phyloP scores from a whole-genome alignment of 352 stramenopile species.

The Pythium insidiosum region DNA sequence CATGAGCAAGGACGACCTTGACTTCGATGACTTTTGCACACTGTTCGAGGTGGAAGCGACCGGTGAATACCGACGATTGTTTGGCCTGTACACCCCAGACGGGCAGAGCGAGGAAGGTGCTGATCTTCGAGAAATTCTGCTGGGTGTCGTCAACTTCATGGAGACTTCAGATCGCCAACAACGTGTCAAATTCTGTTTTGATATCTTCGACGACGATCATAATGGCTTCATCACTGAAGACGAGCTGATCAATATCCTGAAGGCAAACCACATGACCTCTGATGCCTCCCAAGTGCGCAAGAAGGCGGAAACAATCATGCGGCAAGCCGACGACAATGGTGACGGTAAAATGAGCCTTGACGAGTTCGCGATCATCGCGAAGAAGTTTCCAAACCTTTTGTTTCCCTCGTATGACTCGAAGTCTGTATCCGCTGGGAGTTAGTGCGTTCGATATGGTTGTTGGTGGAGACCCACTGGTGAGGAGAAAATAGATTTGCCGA shows the following conservation, averaged over 20 bases:
- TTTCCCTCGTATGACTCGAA: constrained; percentile 56
- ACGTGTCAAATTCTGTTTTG: constrained; percentile 91
- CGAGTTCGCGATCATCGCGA: constrained; percentile 81
- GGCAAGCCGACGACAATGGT: constrained; percentile 75
- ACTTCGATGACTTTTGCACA: constrained; percentile 77
- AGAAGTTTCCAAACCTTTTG: constrained; percentile 89
- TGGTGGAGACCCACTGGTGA: too few relatives aligned
- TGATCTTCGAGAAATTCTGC: constrained; percentile 87
- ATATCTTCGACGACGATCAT: constrained; percentile 92
- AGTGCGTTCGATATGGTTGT: too few relatives aligned
- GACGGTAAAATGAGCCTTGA: constrained; percentile 71
- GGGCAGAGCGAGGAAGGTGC: constrained; percentile 55
- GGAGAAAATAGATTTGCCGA: too few relatives aligned
- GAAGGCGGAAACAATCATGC: constrained; percentile 81
- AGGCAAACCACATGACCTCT: constrained; percentile 84
- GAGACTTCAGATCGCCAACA: constrained; percentile 56
- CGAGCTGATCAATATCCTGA: constrained; percentile 89
- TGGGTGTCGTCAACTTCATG: constrained; percentile 89
- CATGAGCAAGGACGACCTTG: constrained; percentile 42
- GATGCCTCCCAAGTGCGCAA: constrained; percentile 71
- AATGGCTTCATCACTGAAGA: constrained; percentile 86
- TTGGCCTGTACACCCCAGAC: constrained; percentile 75
- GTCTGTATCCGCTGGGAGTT: too few relatives aligned
- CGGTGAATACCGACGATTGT: constrained; percentile 83
- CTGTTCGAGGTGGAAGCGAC: constrained; percentile 85